These are phyloP conservation scores for Thelonectria blattea DNA, from an alignment of 2,329 filamentous ascomycete genomes.

Conservation along the genomic window DNA sequence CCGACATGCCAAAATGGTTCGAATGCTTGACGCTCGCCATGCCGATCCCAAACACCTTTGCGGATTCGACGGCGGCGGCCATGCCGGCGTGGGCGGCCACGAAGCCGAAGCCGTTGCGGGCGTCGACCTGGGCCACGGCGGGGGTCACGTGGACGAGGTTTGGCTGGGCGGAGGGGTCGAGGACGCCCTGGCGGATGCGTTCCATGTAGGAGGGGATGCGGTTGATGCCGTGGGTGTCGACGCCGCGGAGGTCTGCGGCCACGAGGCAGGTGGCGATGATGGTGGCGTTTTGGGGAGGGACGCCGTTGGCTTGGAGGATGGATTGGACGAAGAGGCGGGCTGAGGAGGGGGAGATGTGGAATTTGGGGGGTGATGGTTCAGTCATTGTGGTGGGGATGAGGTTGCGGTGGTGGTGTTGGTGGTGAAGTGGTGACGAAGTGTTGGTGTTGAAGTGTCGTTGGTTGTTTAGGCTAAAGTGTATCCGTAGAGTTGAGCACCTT, in stretches of 20 bases:
- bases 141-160: conserved; percentile 68
- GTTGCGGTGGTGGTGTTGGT: conserved; percentile 8
- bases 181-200: conserved; percentile 72
- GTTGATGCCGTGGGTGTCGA: conserved; percentile 80
- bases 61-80: conserved; percentile 70
- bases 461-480: background rate
- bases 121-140: conserved; percentile 72
- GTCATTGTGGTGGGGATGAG: conserved; percentile 23
- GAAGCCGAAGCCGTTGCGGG: conserved; percentile 77
- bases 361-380: conserved; percentile 21
- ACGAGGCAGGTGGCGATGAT: conserved; percentile 73
- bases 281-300: conserved; percentile 62
- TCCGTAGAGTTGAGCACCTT: background rate
- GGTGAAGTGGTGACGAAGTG: conserved; percentile 9
- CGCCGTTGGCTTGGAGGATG: conserved; percentile 66
- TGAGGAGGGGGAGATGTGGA: conserved; percentile 48
- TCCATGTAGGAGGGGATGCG: conserved; percentile 79
- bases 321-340: conserved; percentile 56
- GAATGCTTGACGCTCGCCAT: conserved; percentile 78
- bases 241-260: conserved; percentile 76
- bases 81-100: conserved; percentile 72
- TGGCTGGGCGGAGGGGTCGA: conserved; percentile 66
- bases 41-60: conserved; percentile 70
- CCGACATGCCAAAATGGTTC: conserved; percentile 85
- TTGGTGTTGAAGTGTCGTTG: too few relatives aligned